Base-by-base conservation (phyloP, 805 yeast species). In the Candida morakotiae region DNA sequence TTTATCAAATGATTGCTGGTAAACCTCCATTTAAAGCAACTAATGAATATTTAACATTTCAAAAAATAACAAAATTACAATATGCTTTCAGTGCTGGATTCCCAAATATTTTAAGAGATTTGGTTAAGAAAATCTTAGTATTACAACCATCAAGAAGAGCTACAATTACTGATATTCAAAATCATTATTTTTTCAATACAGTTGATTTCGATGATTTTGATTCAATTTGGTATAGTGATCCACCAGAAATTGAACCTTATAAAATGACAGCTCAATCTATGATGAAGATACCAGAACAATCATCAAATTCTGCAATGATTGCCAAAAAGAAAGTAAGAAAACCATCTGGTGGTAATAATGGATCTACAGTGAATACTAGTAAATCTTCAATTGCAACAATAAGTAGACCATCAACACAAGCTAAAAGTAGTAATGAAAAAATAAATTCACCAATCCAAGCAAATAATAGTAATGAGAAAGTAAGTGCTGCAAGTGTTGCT, bases 1-100 rank as follows among this genome's bases (percentile, higher is more conserved):
- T 77, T 8, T 77, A 74, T 47, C 83, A 77, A 48, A 73, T 77
- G 81, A 73, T 77, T 43, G 81, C 81, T 0, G 83, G 83, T 3
- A 75, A 73, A 39, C 86, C 87, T 0, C 94, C 95, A 4, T 85
- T 85, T 57, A 84, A 83, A 52, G 94, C 89, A 2, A 72, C 87
- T 0, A 85, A 84, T 53, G 95, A 85, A 52, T 85, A 84, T 51
- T 60, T 82, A 40, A 85, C 91, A 0, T 85, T 85, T 55, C 94
- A 85, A 53, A 85, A 85, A 52, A 83, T 85, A 41, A 78, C 85
- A 49, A 84, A 85, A 55, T 67, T 82, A 34, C 91, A 85, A 51
- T 85, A 72, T 59, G 93, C 94, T 2, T 85, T 83, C 64, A 75
- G 53, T 74, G 80, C 60, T 67, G 79, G 65, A 46, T 80, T 42